These are phyloP conservation scores for Yamadazyma paraphyllophila DNA, from an alignment of 805 yeast genomes.

Conservation along the genomic window DNA sequence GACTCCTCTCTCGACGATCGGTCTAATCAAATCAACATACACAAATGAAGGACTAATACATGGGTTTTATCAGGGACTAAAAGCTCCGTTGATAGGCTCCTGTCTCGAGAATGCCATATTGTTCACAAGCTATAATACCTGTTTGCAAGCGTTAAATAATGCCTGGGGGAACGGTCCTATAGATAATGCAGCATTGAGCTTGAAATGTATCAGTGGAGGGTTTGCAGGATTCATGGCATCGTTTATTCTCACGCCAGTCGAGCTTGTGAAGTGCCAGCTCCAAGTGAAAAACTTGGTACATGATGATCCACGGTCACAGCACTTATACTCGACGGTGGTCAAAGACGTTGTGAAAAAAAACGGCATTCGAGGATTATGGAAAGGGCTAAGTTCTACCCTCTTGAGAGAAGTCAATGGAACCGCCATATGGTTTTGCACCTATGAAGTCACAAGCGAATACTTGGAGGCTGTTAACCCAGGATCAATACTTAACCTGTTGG, in stretches of 20 bases:
- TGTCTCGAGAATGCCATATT: conserved; percentile 84
- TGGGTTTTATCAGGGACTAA: conserved; percentile 79
- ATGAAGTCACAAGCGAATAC: conserved; percentile 53
- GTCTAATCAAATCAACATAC: conserved; percentile 63
- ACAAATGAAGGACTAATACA: conserved; percentile 61
- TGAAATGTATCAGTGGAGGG: conserved; percentile 68
- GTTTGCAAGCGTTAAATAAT: conserved; percentile 33
- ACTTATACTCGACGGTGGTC: conserved; percentile 31
- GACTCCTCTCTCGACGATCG: conserved; percentile 49
- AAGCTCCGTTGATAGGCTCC: conserved; percentile 85
- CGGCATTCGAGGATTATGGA: conserved; percentile 80
- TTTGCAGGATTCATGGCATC: conserved; percentile 81
- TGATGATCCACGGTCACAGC: conserved; percentile 22
- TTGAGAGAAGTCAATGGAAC: conserved; percentile 86
- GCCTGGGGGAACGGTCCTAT: conserved; percentile 17
- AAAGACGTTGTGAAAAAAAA: conserved; percentile 40
- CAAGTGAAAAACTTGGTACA: conserved; percentile 55
- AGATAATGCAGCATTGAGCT: conserved; percentile 8
- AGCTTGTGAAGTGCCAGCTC: conserved; percentile 80
- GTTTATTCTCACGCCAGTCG: conserved; percentile 87
- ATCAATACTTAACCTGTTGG: conserved; percentile 39
- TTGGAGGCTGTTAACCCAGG: conserved; percentile 42
- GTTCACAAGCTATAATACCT: conserved; percentile 59
- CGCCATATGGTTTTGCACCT: conserved; percentile 91
- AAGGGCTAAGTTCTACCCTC: conserved; percentile 80